These are phyloP conservation scores for Epichloe sp. DNA, from an alignment of 2,329 filamentous ascomycete genomes.

Conservation along the genomic window DNA sequence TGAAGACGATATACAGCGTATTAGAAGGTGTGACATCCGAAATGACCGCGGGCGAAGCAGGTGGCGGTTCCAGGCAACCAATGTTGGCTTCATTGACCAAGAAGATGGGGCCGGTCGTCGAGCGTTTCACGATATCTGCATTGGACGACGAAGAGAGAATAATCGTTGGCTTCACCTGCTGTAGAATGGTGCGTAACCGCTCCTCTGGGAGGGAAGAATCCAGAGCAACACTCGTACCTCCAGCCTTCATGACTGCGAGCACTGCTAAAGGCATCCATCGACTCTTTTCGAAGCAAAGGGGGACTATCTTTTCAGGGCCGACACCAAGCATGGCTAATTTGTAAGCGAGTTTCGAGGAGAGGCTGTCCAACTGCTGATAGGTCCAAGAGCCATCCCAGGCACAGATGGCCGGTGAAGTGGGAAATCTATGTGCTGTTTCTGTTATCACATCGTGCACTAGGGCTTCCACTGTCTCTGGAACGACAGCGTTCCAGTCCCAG, in stretches of 20 bases:
- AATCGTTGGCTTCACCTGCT: slow-evolving; percentile 3
- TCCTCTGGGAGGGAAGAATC: slow-evolving; percentile 12
- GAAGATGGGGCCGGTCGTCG: not conserved
- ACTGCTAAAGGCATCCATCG: slow-evolving; percentile 12
- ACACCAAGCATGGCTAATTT: slow-evolving; percentile 4
- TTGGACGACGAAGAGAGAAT: slow-evolving; percentile 5
- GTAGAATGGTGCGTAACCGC: slow-evolving; percentile 8
- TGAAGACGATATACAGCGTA: slow-evolving; percentile 5
- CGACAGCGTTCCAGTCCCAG: slow-evolving; percentile 9
- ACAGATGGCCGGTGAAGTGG: slow-evolving; percentile 8
- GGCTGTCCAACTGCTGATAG: slow-evolving; percentile 18
- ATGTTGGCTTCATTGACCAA: not conserved
- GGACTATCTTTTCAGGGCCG: slow-evolving; percentile 8
- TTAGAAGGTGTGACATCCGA: not conserved
- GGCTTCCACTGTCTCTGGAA: slow-evolving; percentile 5
- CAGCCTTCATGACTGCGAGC: slow-evolving; percentile 16
- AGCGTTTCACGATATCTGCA: not conserved
- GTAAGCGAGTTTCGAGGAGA: slow-evolving; percentile 7
- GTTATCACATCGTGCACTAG: slow-evolving; percentile 13
- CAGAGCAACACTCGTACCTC: slow-evolving; percentile 14
- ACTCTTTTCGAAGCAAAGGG: slow-evolving; percentile 16
- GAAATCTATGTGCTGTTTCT: slow-evolving; percentile 4
- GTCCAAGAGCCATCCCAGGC: slow-evolving; percentile 27
- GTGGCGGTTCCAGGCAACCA: not conserved
- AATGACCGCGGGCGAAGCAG: not conserved